Conservation (phyloP, 257 asterid species). For the Plantago elongata region DNA sequence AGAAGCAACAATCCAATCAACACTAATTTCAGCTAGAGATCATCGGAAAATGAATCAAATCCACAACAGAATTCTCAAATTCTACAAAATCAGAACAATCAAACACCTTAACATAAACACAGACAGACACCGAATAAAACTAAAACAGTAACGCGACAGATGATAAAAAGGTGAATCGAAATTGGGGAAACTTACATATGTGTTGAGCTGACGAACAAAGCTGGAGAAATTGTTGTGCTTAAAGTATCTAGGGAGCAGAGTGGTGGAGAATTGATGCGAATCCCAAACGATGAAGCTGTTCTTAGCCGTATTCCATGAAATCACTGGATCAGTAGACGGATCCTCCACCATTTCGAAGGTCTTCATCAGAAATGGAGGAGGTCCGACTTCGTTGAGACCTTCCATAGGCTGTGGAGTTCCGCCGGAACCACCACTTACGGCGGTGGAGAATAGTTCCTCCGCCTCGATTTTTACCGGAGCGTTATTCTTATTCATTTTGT, state of each 20-base stretch:
- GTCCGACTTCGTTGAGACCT: slow-evolving; percentile 77
- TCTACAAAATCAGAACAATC: background rate
- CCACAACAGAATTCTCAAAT: too few relatives aligned
- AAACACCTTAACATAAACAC: background rate
- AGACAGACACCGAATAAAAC: background rate
- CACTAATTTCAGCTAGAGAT: background rate
- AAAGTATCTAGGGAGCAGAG: slow-evolving; percentile 77
- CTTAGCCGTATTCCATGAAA: slow-evolving; percentile 69
- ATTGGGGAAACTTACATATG: slow-evolving; percentile 62
- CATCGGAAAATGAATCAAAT: background rate
- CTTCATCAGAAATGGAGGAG: slow-evolving; percentile 82
- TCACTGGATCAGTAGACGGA: slow-evolving; percentile 65
- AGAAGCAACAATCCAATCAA: slow-evolving; percentile 14
- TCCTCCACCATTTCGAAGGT: slow-evolving; percentile 92
- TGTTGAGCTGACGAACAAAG: slow-evolving; percentile 94
- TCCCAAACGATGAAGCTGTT: slow-evolving; percentile 97
- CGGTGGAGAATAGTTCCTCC: slow-evolving; percentile 17
- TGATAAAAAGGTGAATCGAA: background rate
- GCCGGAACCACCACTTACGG: background rate
- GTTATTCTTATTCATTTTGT: slow-evolving; percentile 2
- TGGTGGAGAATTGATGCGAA: slow-evolving; percentile 54
- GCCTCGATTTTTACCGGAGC: slow-evolving; percentile 23
- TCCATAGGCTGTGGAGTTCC: slow-evolving; percentile 63
- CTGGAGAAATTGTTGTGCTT: slow-evolving; percentile 93
- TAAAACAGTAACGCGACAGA: background rate